Evolutionary conservation across 2,329 filamentous ascomycete genomes (phyloP), one percentile per base, ranked within the genome.

Genomic region (Eutypella sp.): DNA sequence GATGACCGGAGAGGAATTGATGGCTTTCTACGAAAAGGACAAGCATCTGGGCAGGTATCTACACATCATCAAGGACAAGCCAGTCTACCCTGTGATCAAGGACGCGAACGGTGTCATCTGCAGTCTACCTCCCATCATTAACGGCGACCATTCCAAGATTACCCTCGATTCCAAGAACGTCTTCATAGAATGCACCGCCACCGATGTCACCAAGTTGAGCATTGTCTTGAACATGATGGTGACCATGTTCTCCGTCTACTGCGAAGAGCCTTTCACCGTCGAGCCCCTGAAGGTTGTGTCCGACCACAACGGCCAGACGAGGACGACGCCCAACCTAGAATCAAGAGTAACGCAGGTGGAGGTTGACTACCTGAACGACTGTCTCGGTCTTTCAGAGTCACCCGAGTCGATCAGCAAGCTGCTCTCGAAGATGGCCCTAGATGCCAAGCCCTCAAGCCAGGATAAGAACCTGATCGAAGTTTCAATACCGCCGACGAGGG

Each of bases 51-150:
- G 90, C 40, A 86, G 85, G 60, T 99, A 86, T 70, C 79, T 99
- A 38, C 89, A 91, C 71, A 99, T 99, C 59, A 95, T 99, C 65
- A 82, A 85, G 52, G 92, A 97, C 68, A 88, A 88, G 41, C 89
- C 91, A 5, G 86, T 96, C 37, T 99, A 99, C 67, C 93, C 93
- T 19, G 90, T 95, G 61, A 95, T 99, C 62, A 92, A 90, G 67
- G 93, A 99, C 66, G 81, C 89, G 43, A 87, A 96, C 63, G 79
- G 83, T 37, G 82, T 81, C 38, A 90, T 99, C 29, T 92, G 93
- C 71, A 97, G 92, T 7, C 77, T 99, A 59, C 93, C 93, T 1
- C 93, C 93, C 16, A 97, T 99, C 59, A 99, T 99, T 76, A 99
- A 99, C 72, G 83, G 91, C 60, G 82, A 99, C 62, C 91, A 93